Base-by-base conservation (phyloP, 2,329 filamentous ascomycete species). In the Capronia epimyces region DNA sequence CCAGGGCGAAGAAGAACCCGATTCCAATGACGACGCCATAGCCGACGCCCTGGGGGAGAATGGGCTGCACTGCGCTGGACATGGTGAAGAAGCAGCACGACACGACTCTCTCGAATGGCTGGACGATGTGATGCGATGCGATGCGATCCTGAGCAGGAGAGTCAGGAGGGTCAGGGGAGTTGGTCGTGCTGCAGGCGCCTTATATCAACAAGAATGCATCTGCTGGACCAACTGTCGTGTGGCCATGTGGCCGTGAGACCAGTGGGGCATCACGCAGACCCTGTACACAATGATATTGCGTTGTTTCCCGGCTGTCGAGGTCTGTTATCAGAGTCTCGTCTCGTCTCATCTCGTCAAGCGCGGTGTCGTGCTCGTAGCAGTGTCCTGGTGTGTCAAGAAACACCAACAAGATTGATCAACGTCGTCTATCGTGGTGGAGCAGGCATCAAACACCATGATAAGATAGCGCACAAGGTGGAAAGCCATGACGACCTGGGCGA, bases 21-120 rank as follows among this genome's bases (percentile, higher is more conserved):
- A 76, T 73, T 15, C 74, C 74, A 20, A 74, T 69, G 8, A 77
- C 69, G 53, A 69, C 71, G 55, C 73, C 74, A 64, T 76, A 77
- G 32, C 75, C 74, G 8, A 71, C 70, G 13, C 72, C 71, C 1
- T 34, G 62, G 37, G 22, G 21, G 8, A 49, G 46, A n/a, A 47
- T 47, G 16, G 42, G 42, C 8, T 21, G 10, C 3, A 44, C 42
- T 2, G 42, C 18, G 25, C 25, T 34, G 25, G 42, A 44, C 42
- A 44, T 44, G 42, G 15, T 34, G 42, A 44, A n/a, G 29, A 27
- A 50, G 24, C 15, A 20, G 16, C n/a, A n/a, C 34, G n/a, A 37
- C 7, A 15, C 8, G 16, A 37, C 16, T 37, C 9, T 37, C 34
- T 15, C 4, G 39, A 42, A 24, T 8, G 3, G 18, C 15, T 34